Evolutionary conservation across 805 yeast species (phyloP).

Genomic region (Scheffersomyces coipomensis): DNA sequence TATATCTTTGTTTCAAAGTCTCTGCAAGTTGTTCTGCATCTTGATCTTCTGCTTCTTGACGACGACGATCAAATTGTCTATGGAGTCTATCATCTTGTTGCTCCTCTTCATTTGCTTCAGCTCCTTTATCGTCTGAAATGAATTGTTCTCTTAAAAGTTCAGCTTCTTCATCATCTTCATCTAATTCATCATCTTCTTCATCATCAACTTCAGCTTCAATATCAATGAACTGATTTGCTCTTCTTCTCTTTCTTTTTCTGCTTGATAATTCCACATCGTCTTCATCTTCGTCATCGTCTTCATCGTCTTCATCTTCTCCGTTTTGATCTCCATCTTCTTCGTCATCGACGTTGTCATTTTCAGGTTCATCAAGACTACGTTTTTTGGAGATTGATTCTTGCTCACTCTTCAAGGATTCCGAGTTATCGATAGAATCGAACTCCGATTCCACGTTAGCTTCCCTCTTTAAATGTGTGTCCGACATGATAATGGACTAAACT

Average conservation of each 20-base stretch:
- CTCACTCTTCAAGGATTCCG: too few relatives aligned
- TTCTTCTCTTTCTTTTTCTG: conserved; percentile 46
- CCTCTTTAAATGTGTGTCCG: too few relatives aligned
- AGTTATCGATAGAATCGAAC: neutral
- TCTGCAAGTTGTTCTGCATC: conserved; percentile 95
- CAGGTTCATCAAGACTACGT: conserved; percentile 10
- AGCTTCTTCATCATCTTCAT: conserved; percentile 87
- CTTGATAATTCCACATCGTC: conserved; percentile 50
- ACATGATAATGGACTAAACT: neutral
- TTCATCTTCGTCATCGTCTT: conserved; percentile 44
- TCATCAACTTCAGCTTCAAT: conserved; percentile 99
- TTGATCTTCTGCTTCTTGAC: conserved; percentile 84
- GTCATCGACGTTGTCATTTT: conserved; percentile 7
- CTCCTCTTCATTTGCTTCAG: conserved; percentile 36
- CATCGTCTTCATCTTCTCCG: conserved; percentile 41
- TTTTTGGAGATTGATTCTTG: conserved; percentile 2
- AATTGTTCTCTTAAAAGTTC: conserved; percentile 82
- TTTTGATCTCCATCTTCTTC: conserved; percentile 11
- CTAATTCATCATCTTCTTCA: conserved; percentile 91
- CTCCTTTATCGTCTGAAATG: conserved; percentile 71
- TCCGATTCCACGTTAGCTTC: conserved; percentile 3
- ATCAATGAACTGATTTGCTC: conserved; percentile 87
- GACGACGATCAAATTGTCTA: conserved; percentile 84
- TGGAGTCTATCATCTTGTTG: conserved; percentile 73
- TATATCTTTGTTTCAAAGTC: conserved; percentile 87